Evolutionary conservation across 2,329 filamentous ascomycete genomes (phyloP), one percentile per base, ranked within the genome.

Genomic region (Didymella segeticola): DNA sequence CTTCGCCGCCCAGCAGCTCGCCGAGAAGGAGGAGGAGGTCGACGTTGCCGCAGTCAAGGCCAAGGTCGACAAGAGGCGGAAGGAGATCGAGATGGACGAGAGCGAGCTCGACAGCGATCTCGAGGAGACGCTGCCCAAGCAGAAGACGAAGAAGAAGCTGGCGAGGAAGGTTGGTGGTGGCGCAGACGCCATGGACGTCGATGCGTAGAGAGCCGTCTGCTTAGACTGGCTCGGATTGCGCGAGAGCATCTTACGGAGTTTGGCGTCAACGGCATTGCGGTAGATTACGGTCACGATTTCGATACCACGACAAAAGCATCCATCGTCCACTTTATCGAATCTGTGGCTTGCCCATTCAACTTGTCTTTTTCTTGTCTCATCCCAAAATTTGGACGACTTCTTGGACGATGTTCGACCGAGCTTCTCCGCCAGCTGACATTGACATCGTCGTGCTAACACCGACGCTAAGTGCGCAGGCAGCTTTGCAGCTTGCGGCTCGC

Each of bases 21-120:
- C 89, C 75, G 85, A 81, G 76, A 85, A 88, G 78, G 78, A 79
- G 68, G 76, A 89, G 66, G 78, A 83, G 71, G 81, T 82, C 4
- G 69, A 71, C 45, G 61, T 70, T 12, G 62, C 71, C 26, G 68
- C 64, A 50, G 68, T 73, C 64, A 80, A 82, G 75, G 82, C 84
- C 69, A 82, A 83, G 73, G 72, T 78, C 23, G 70, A 74, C 63
- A 69, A 74, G 62, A 86, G 84, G 72, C 80, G 90, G 77, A 85
- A 83, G 67, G 86, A 82, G 78, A 85, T 89, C 80, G 79, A 78
- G 73, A 76, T 89, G 67, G 78, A 83, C 71, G 75, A 79, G 73
- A 75, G 73, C 65, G 71, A 78, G 68, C 60, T 76, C 56, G 68
- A 68, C 45, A 68, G 66, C 52, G 70, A 73, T 37, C 57, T 75